Evolutionary conservation across 192 early-diverging fungal species (phyloP).

Genomic region (Oehlia diaphana): DNA sequence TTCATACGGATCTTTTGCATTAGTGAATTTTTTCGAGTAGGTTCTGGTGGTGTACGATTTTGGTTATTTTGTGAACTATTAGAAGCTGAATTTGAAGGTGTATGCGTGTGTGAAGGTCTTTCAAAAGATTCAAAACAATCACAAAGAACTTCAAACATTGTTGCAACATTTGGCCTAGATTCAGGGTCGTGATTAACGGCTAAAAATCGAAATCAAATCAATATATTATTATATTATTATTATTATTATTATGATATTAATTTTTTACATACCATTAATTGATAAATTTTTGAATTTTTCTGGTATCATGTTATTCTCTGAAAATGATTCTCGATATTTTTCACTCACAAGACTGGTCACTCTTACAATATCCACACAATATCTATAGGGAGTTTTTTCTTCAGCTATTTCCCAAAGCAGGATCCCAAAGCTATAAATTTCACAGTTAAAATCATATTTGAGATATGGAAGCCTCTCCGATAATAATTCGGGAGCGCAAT

Average conservation of each 20-base stretch:
- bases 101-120: background rate
- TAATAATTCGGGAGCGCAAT: background rate
- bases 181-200: background rate
- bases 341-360: background rate
- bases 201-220: background rate
- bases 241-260: too few species aligned
- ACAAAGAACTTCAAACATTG: background rate
- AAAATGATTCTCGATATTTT: background rate
- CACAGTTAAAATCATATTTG: background rate
- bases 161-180: background rate
- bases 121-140: background rate
- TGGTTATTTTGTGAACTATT: too few species aligned
- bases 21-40: too few species aligned
- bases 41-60: too few species aligned
- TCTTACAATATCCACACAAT: background rate
- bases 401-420: background rate
- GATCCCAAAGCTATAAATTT: background rate
- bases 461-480: background rate
- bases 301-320: background rate
- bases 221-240: too few species aligned
- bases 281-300: background rate
- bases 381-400: background rate
- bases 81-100: too few species aligned
- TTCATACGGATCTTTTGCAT: too few species aligned
- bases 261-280: background rate